A percentile compares a stretch with the other conserved stretches of the same genome.
These are phyloP conservation scores for Fraxinus quadrangulata DNA, from an alignment of 257 asterid genomes.

Conservation along the genomic window DNA sequence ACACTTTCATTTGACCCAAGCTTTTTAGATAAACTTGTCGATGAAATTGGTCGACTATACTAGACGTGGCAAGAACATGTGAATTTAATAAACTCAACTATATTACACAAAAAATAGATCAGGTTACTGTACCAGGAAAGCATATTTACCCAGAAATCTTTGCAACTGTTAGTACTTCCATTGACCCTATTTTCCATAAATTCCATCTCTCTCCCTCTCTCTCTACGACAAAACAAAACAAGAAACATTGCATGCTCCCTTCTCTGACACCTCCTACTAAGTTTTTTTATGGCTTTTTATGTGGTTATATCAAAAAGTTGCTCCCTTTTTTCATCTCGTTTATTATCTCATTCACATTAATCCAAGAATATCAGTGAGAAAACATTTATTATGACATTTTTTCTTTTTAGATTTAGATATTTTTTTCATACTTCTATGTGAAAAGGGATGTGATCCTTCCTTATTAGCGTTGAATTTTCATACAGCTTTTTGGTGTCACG, in stretches of 20 bases:
- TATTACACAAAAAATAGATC: slow-evolving; percentile 30
- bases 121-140: slow-evolving; percentile 35
- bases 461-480: slow-evolving; percentile 56
- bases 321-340: neutral
- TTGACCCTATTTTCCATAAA: slow-evolving; percentile 59
- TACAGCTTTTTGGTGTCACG: slow-evolving; percentile 35
- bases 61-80: no score
- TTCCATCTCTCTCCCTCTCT: slow-evolving; percentile 34
- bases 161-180: slow-evolving; percentile 54
- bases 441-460: slow-evolving; percentile 52
- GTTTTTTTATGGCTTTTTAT: slow-evolving; percentile 9
- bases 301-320: neutral
- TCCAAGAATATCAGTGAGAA: neutral
- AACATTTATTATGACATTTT: neutral
- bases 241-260: slow-evolving; percentile 27
- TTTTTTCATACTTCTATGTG: slow-evolving; percentile 34
- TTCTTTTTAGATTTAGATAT: neutral
- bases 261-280: slow-evolving; percentile 31
- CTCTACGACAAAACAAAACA: neutral
- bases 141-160: slow-evolving; percentile 46
- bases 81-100: neutral
- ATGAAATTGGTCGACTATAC: no score
- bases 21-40: no score
- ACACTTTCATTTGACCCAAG: no score
- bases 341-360: neutral